Base-by-base conservation (phyloP, 129 eudicot species). In the Sambucus nigra region DNA sequence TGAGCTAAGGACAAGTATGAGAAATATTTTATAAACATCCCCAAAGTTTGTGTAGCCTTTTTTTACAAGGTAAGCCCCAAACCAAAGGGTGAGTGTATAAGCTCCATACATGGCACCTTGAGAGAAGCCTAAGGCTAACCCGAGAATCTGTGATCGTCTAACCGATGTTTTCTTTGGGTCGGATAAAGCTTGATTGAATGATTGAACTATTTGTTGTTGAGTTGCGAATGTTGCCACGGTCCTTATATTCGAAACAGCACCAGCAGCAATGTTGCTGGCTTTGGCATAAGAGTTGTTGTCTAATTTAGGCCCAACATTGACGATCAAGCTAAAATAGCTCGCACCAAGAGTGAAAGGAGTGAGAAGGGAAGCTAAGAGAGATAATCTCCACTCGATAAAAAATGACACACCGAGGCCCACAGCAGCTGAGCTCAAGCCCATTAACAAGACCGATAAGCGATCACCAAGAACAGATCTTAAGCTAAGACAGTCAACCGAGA, bases 311-410 rank as follows among this genome's bases (percentile, higher is more conserved):
- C 95, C 95, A 7, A 86, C 76, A 63, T 81, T 86, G 25, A 86
- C 59, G 56, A 86, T 68, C 69, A 86, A 40, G 61, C 60, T 86
- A 47, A 86, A 67, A 55, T 86, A 86, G 70, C 91, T 86, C n/a
- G 95, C 95, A 10, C 95, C 95, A 31, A 86, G 87, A 10, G 95
- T 78, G 42, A 86, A 73, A 35, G 95, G 95, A 1, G 95, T 86
- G 28, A 81, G 59, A 57, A 76, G 66, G 20, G 79, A 57, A 5
- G 83, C 79, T 60, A 86, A 47, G 32, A 86, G 70, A 45, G 87
- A 66, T 63, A 86, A 52, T 57, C 77, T 61, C 95, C 87, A 78
- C 29, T 75, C 63, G 15, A 86, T 75, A 57, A 39, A 55, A 52
- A 69, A 72, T 9, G 95, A 86, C 15, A 86, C 60, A 3, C 95